Conservation (phyloP, 495 filamentous ascomycete species). For the Xylaria telfairii region DNA sequence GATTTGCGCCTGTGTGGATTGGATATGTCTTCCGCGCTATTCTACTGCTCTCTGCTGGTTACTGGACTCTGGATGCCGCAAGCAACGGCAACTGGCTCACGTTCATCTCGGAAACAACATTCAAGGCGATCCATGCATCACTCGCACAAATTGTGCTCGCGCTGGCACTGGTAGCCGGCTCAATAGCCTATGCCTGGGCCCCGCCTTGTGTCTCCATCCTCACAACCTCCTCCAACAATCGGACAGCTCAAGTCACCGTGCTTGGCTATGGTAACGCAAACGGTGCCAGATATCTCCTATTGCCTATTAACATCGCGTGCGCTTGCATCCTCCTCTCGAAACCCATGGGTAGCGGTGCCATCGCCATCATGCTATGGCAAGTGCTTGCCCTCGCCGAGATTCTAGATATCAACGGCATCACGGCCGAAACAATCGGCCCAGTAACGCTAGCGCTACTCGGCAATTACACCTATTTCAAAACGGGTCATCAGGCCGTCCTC, state of each 20-base stretch:
- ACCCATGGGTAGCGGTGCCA: conserved; percentile 88
- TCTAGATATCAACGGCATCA: conserved; percentile 75
- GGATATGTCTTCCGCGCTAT: conserved; percentile 78
- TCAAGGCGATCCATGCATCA: conserved; percentile 77
- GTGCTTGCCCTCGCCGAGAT: conserved; percentile 89
- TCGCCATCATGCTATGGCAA: conserved; percentile 81
- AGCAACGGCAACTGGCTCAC: conserved; percentile 88
- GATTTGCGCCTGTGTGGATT: conserved; percentile 82
- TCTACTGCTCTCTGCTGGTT: conserved; percentile 76
- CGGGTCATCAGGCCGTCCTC: conserved; percentile 91
- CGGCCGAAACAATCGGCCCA: conserved; percentile 77
- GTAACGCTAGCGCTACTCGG: conserved; percentile 84
- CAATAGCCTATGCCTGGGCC: conserved; percentile 73
- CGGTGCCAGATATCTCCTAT: conserved; percentile 86
- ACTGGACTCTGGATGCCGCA: conserved; percentile 89
- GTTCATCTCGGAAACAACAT: conserved; percentile 54
- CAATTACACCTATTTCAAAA: conserved; percentile 95
- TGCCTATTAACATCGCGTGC: conserved; percentile 77
- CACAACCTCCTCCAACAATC: conserved; percentile 43
- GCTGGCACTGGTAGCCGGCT: conserved; percentile 69
- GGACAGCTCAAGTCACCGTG: conserved; percentile 67
- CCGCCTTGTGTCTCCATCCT: conserved; percentile 75
- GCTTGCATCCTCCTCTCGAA: conserved; percentile 84
- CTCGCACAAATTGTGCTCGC: conserved; percentile 79
- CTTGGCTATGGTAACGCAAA: conserved; percentile 91